phyloP scores from a whole-genome alignment of 2,329 filamentous ascomycete species.

The Fusarium drepaniforme region DNA sequence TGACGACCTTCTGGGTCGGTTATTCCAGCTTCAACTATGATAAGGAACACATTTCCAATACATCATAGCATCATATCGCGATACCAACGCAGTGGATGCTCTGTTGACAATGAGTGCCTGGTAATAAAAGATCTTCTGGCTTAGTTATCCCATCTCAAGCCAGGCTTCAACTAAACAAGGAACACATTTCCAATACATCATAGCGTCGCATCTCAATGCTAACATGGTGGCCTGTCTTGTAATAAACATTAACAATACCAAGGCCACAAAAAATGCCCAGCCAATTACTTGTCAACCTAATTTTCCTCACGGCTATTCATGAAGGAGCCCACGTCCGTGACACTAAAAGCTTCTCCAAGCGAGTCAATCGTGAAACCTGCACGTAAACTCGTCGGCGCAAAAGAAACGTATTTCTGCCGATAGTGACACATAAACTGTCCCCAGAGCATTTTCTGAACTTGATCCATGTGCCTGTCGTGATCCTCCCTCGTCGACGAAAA shows the following conservation, averaged over 20 bases:
- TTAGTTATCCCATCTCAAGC: too few species aligned
- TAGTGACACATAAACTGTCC: background rate
- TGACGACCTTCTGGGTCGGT: too few species aligned
- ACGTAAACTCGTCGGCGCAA: background rate
- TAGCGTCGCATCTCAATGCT: too few species aligned
- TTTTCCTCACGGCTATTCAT: background rate
- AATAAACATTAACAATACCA: background rate
- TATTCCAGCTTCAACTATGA: too few species aligned
- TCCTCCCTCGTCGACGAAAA: background rate
- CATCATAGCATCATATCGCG: too few species aligned
- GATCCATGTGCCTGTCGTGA: background rate
- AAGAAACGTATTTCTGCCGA: background rate
- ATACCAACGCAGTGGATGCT: too few species aligned
- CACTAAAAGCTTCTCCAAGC: background rate
- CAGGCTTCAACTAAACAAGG: too few species aligned
- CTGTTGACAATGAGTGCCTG: too few species aligned
- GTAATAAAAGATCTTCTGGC: too few species aligned
- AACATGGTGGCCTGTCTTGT: too few species aligned
- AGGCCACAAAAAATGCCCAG: rapidly evolving
- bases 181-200: too few species aligned
- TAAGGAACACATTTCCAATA: too few species aligned
- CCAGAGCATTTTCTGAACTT: background rate
- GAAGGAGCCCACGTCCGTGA: background rate
- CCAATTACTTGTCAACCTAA: background rate
- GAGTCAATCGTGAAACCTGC: background rate